Percentiles rank a stretch among this genome's conserved stretches.
Conservation (phyloP, 176 grass and related monocot species). For the Zoysia pacifica region DNA sequence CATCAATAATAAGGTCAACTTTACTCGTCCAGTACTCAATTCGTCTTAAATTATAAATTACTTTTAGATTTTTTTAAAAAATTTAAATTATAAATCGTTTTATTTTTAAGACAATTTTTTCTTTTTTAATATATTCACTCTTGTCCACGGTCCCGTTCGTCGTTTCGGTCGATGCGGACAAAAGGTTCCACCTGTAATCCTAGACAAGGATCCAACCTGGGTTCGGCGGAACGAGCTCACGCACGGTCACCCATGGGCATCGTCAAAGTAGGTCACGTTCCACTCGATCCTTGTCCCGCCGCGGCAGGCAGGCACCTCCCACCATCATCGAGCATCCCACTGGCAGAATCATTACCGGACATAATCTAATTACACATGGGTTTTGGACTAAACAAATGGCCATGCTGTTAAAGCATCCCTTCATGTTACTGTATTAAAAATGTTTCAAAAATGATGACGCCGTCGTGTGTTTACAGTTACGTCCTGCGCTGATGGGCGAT, state of each 20-base stretch:
- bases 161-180: conserved; percentile 29
- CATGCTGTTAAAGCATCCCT: not conserved
- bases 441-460: not conserved
- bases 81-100: too few relatives aligned
- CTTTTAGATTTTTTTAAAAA: not conserved
- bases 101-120: too few relatives aligned
- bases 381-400: not conserved
- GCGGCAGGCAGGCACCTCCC: not conserved
- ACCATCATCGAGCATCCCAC: not conserved
- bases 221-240: conserved; percentile 10
- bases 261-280: not conserved
- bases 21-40: too few relatives aligned
- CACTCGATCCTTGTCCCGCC: not conserved
- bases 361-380: not conserved
- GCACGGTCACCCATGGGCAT: not conserved
- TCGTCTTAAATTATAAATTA: too few relatives aligned
- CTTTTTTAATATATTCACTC: not conserved
- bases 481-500: not conserved
- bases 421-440: not conserved
- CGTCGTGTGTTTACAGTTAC: not conserved
- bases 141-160: not conserved
- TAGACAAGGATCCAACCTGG: conserved; percentile 18
- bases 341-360: conserved; percentile 9
- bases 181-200: not conserved
- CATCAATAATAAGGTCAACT: not conserved